Conservation (phyloP, 441 rosid species). For the Populus hybrid region DNA sequence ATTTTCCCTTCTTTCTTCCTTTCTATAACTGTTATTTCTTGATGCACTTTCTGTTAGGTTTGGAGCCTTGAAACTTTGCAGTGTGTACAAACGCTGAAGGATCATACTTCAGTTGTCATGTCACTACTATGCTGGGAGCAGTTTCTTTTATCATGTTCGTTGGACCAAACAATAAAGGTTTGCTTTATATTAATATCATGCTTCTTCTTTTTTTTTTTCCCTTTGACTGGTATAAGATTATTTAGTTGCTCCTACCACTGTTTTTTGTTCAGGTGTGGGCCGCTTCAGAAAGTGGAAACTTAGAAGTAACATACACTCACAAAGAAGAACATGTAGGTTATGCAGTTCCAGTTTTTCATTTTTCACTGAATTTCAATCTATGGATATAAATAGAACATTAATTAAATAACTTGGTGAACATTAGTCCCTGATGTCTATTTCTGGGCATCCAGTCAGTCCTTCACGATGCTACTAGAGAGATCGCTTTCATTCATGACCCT, state of each 20-base stretch:
- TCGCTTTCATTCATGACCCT: not conserved
- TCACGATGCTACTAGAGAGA: not conserved
- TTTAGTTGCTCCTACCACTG: not conserved
- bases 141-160: conserved; percentile 92
- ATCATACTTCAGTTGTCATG: conserved; percentile 88
- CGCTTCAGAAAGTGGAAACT: conserved; percentile 83
- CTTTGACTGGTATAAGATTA: not conserved
- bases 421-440: not conserved
- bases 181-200: conserved; percentile 2
- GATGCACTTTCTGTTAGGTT: conserved; percentile 43
- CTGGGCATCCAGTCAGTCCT: not conserved
- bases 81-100: conserved; percentile 79
- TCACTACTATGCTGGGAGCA: conserved; percentile 99
- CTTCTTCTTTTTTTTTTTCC: not conserved
- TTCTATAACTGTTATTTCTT: conserved; percentile 1
- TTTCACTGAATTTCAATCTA: conserved; percentile 6
- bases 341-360: conserved; percentile 5
- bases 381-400: not conserved
- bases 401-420: not conserved
- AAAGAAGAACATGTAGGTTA: conserved; percentile 78
- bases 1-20: not conserved
- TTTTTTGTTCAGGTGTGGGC: conserved; percentile 75
- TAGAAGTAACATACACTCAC: conserved; percentile 94
- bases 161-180: conserved; percentile 95
- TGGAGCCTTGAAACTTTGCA: conserved; percentile 95